phyloP scores from a whole-genome alignment of 768 basidiomycete species.

The Boletus sp. region DNA sequence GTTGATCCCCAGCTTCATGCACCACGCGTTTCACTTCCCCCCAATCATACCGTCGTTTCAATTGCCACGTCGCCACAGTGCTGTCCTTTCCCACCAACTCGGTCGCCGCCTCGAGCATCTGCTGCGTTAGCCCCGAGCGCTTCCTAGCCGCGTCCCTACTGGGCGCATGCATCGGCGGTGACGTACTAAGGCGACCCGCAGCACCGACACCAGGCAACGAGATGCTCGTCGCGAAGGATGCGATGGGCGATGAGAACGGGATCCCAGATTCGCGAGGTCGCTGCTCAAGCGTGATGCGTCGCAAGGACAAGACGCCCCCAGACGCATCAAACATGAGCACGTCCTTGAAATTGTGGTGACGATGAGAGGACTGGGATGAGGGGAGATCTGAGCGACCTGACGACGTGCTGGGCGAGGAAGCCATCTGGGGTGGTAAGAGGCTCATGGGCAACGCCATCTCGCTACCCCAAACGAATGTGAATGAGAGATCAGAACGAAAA shows the following conservation, averaged over 20 bases:
- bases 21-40: conserved; percentile 43
- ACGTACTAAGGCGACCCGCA: conserved; percentile 35
- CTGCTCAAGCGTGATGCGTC: conserved; percentile 49
- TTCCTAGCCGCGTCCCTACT: conserved; percentile 26
- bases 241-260: conserved; percentile 24
- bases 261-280: conserved; percentile 24
- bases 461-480: conserved; percentile 46
- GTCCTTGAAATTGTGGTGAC: conserved; percentile 56
- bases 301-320: conserved; percentile 52
- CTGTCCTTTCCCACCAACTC: conserved; percentile 38
- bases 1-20: conserved; percentile 3
- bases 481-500: conserved; percentile 43
- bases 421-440: conserved; percentile 33
- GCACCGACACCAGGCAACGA: conserved; percentile 56
- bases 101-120: conserved; percentile 34
- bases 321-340: conserved; percentile 63
- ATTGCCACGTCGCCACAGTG: conserved; percentile 62
- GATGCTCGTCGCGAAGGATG: conserved; percentile 50
- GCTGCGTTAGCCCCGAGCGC: conserved; percentile 33
- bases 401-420: conserved; percentile 28
- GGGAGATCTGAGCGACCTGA: conserved; percentile 29
- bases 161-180: conserved; percentile 20
- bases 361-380: conserved; percentile 28
- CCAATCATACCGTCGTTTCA: conserved; percentile 52
- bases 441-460: conserved; percentile 37